Base-by-base conservation (phyloP, 768 basidiomycete species). In the Crassisporium funariophilum region DNA sequence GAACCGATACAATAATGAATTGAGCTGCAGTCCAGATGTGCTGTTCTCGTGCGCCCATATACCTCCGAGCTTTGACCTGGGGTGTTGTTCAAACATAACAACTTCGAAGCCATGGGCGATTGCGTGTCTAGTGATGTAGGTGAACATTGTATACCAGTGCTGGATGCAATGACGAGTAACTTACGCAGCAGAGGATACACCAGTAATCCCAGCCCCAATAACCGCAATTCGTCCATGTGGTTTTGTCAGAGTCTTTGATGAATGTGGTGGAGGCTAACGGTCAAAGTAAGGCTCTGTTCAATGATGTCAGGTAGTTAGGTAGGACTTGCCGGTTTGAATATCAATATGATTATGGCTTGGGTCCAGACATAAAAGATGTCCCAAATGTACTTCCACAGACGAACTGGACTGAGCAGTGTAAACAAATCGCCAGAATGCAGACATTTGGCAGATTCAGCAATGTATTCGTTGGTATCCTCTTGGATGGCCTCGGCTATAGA, bases 41-140 rank as follows among this genome's bases (percentile, higher is more conserved):
- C 59, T 63, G 56, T 79, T 81, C 31, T 78, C 77, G 25, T 73
- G 65, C 0, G 75, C 63, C 78, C 78, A 80, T 22, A 80, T 76
- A 0, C 78, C 78, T 22, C 77, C 79, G n/a, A 71, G 44, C 12
- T 51, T 57, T 0, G 55, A 50, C 5, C 56, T 52, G 12, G 66
- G 55, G 15, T 47, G 50, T n/a, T 59, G 62, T 55, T 79, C 78
- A 53, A 68, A 78, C 2, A 80, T 69, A 19, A 75, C 72, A 9
- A 79, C 77, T 23, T 80, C 77, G 47, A 80, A 79, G 13, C 75
- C 74, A 49, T 79, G 77, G 0, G 75, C 68, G 19, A 77, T 69
- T 21, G 69, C 69, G 50, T 79, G 74, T 12, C 69, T 70, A 16
- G 5, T 23, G 16, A 12, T 21, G 5, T 17, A 35, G 5, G 8